These are phyloP conservation scores for Paxillus ammoniavirescens DNA, from an alignment of 768 basidiomycete species.

Conservation along the genomic window DNA sequence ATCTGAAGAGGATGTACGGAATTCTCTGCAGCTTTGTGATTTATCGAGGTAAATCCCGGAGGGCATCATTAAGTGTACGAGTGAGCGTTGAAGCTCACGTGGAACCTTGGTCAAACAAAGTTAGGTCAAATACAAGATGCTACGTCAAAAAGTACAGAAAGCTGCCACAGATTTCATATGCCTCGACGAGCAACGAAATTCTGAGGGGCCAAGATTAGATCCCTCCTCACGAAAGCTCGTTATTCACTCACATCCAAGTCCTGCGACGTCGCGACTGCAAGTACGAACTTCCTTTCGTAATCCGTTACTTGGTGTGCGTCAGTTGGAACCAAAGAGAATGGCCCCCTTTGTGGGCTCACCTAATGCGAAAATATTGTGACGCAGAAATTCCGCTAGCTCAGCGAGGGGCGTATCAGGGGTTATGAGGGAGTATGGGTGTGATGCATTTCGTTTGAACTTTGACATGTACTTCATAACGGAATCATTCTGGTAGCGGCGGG, in stretches of 20 bases:
- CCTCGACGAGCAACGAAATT: constrained; percentile 31
- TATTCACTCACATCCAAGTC: constrained; percentile 52
- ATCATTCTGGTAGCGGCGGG: constrained; percentile 50
- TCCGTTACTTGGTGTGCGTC: constrained; percentile 69
- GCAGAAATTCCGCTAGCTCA: constrained; percentile 80
- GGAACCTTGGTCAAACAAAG: neutral
- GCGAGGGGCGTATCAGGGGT: constrained; percentile 77
- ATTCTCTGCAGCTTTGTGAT: too few relatives aligned
- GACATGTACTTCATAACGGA: constrained; percentile 69
- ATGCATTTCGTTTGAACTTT: constrained; percentile 64
- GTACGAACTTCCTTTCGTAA: constrained; percentile 73
- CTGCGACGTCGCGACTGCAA: constrained; percentile 74
- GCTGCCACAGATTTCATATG: constrained; percentile 10
- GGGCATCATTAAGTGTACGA: too few relatives aligned
- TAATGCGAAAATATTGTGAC: constrained; percentile 70
- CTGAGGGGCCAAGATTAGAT: constrained; percentile 11
- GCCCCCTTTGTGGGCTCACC: constrained; percentile 40
- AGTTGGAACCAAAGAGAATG: neutral
- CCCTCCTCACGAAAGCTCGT: neutral
- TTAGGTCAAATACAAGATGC: neutral
- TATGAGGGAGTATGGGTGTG: constrained; percentile 73
- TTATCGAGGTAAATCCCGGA: too few relatives aligned
- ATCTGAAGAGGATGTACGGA: too few relatives aligned
- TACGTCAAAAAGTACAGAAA: neutral
- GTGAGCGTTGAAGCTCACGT: too few relatives aligned